Evolutionary conservation across 148 eudicot species (phyloP).

Genomic region (Persicaria tinctoria): DNA sequence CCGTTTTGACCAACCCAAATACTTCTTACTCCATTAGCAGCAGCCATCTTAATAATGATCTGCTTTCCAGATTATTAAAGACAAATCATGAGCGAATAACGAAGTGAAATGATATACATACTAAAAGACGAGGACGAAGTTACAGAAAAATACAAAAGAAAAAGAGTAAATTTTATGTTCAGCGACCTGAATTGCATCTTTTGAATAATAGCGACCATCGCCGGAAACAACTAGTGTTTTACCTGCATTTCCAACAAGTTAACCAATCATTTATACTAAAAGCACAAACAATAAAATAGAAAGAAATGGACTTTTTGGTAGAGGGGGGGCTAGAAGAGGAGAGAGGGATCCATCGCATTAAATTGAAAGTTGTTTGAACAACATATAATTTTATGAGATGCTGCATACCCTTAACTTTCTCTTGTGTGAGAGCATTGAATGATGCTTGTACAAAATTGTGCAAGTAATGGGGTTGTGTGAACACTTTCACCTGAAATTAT

Average conservation of each 20-base stretch:
- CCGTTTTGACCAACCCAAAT: constrained; percentile 97
- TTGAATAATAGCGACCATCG: constrained; percentile 96
- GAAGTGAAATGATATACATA: neutral
- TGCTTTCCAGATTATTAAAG: constrained; percentile 17
- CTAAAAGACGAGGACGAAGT: neutral
- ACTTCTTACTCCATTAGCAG: constrained; percentile 93
- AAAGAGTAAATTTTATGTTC: neutral
- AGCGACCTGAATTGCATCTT: constrained; percentile 88
- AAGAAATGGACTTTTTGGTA: neutral
- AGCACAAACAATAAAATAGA: neutral
- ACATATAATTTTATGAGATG: neutral
- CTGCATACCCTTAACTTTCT: constrained; percentile 42
- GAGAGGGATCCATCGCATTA: neutral
- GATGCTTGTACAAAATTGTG: constrained; percentile 86
- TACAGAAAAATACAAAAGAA: neutral
- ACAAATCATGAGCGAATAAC: neutral
- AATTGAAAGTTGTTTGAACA: neutral
- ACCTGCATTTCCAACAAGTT: constrained; percentile 34
- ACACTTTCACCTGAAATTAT: constrained; percentile 53
- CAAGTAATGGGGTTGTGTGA: constrained; percentile 78
- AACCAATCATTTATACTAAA: neutral
- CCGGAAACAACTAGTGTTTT: constrained; percentile 97
- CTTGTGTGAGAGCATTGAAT: constrained; percentile 79
- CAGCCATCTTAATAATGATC: constrained; percentile 95
- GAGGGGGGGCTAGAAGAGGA: neutral